phyloP scores from a whole-genome alignment of 441 rosid species.

The Capsella rubella region DNA sequence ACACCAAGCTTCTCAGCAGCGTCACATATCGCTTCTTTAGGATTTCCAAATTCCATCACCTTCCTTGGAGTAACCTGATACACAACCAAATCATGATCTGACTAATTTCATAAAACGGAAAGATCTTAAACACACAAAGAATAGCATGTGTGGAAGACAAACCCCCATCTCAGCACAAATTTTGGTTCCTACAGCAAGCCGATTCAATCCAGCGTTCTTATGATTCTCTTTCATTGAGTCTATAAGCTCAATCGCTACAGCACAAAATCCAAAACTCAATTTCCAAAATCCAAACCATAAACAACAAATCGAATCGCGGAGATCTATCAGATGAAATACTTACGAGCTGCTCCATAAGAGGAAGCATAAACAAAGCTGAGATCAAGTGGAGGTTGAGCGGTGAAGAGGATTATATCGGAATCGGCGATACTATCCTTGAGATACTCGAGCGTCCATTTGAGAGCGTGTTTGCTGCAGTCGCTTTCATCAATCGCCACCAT shows the following conservation, averaged over 20 bases:
- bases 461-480: conserved; percentile 66
- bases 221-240: conserved; percentile 56
- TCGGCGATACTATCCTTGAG: conserved; percentile 51
- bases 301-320: conserved; percentile 1
- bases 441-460: conserved; percentile 58
- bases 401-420: conserved; percentile 60
- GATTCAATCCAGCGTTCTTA: conserved; percentile 51
- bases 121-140: conserved; percentile 1
- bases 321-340: conserved; percentile 28
- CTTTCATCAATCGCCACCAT: conserved; percentile 80
- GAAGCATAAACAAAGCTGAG: conserved; percentile 56
- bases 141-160: neutral
- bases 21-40: conserved; percentile 65
- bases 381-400: conserved; percentile 52
- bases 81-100: neutral
- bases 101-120: neutral
- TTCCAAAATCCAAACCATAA: neutral
- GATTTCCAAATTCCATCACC: conserved; percentile 62
- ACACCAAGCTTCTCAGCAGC: conserved; percentile 65
- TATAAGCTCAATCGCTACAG: conserved; percentile 66
- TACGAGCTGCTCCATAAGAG: conserved; percentile 62
- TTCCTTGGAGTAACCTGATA: conserved; percentile 59
- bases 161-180: conserved; percentile 72
- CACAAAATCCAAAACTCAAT: neutral
- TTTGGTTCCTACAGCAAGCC: conserved; percentile 57